phyloP scores from a whole-genome alignment of 164 flowering plant genomes.

The Stephania japonica region DNA sequence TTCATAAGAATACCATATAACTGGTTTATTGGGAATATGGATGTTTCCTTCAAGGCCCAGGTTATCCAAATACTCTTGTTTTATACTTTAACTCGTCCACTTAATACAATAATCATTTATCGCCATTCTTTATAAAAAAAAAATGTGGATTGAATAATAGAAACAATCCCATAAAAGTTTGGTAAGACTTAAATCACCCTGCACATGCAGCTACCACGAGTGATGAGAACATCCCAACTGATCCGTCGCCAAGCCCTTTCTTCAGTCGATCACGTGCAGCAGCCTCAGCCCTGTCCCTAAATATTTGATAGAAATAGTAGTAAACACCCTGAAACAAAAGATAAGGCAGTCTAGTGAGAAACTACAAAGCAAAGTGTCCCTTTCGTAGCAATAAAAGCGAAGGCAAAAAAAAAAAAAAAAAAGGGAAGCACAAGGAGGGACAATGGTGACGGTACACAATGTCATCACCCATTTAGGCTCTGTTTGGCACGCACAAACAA shows the following conservation, averaged over 20 bases:
- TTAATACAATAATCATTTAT: no score
- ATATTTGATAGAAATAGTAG: constrained; percentile 97
- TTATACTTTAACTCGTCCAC: no score
- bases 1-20: not conserved
- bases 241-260: constrained; percentile 89
- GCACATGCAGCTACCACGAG: constrained; percentile 87
- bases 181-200: constrained; percentile 46
- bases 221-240: constrained; percentile 92
- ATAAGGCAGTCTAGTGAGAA: constrained; percentile 24
- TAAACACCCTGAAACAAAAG: constrained; percentile 87
- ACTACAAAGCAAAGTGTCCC: not conserved
- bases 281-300: constrained; percentile 78
- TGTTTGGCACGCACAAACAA: no score
- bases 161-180: constrained; percentile 4
- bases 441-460: not conserved
- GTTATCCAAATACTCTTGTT: no score
- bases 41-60: no score
- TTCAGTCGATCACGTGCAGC: constrained; percentile 49
- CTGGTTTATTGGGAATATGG: no score
- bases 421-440: not conserved
- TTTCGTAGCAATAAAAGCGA: constrained; percentile 7
- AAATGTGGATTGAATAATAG: not conserved
- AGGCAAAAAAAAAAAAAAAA: no score
- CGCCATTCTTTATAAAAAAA: no score
- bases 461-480: not conserved